A percentile compares a stretch with the other conserved stretches of the same genome.
Conservation (phyloP, 78 protist species). For the Ministeria vibrans region DNA sequence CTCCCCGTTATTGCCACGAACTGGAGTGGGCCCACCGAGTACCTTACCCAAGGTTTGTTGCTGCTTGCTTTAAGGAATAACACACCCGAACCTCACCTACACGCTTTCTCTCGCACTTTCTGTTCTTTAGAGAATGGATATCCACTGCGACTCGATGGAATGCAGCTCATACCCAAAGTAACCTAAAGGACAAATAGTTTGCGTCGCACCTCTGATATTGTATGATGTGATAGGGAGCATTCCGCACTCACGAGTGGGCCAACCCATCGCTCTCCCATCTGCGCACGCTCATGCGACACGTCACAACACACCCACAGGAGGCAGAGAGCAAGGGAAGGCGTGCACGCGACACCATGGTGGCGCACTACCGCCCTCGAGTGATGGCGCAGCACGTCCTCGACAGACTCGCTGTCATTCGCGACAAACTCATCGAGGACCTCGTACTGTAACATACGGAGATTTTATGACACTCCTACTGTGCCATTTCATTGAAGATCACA, state of each 20-base stretch:
- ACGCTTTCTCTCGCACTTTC: too few species aligned
- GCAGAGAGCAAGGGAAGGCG: not conserved
- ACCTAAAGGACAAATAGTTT: too few species aligned
- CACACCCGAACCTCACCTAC: too few species aligned
- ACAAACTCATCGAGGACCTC: too few species aligned
- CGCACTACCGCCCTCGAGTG: not conserved
- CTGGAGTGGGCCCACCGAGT: slow-evolving; percentile 44
- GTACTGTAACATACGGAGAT: too few species aligned
- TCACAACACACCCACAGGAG: not conserved
- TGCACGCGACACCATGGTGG: not conserved
- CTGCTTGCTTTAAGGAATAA: too few species aligned
- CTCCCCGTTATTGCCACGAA: slow-evolving; percentile 61
- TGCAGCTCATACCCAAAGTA: not conserved
- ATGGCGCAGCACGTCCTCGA: not conserved
- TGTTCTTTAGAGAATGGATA: slow-evolving; percentile 16
- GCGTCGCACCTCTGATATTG: too few species aligned
- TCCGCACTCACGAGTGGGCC: not conserved
- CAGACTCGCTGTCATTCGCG: too few species aligned
- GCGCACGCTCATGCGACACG: not conserved
- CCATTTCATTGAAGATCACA: too few species aligned
- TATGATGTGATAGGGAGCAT: too few species aligned
- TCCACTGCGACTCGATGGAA: slow-evolving; percentile 7
- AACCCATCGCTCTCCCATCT: not conserved
- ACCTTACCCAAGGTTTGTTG: not conserved
- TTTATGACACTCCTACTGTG: too few species aligned